Conservation (phyloP, 2,329 filamentous ascomycete species). For the Harringtonia aguacate region DNA sequence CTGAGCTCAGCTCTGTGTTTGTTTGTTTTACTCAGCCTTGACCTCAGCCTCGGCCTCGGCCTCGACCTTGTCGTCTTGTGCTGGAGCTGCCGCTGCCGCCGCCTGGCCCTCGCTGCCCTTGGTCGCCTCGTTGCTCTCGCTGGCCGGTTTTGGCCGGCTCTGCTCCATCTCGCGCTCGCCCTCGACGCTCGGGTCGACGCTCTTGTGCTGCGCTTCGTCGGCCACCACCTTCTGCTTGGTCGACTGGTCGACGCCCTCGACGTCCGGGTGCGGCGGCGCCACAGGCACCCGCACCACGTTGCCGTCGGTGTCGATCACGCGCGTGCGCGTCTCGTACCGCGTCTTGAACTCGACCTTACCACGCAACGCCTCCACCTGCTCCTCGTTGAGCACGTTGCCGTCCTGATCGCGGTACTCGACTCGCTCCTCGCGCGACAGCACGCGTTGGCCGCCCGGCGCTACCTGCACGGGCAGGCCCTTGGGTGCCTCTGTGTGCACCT, state of each 20-base stretch:
- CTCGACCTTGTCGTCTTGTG: not conserved
- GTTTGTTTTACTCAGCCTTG: not conserved
- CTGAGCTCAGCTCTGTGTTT: too few species aligned
- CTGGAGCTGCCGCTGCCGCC: too few species aligned
- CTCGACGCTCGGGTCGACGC: conserved; percentile 40
- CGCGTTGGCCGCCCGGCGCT: conserved; percentile 24
- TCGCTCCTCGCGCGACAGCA: conserved; percentile 59
- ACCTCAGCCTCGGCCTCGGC: not conserved
- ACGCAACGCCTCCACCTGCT: conserved; percentile 72
- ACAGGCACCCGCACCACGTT: conserved; percentile 50
- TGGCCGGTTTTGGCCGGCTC: conserved; percentile 49
- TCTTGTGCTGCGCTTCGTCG: conserved; percentile 28
- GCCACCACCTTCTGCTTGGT: conserved; percentile 29
- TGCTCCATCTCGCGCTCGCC: conserved; percentile 48
- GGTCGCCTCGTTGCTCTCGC: conserved; percentile 47
- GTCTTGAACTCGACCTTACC: conserved; percentile 96
- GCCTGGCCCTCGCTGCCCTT: too few species aligned
- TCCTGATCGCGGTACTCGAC: conserved; percentile 93
- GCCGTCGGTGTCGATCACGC: conserved; percentile 67
- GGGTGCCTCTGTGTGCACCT: not conserved
- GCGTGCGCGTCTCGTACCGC: conserved; percentile 87
- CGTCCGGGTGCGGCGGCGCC: conserved; percentile 49
- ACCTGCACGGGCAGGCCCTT: not conserved
- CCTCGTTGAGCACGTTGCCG: conserved; percentile 76
- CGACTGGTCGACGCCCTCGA: conserved; percentile 49